Evolutionary conservation across 805 yeast species (phyloP), one percentile per base, ranked within the genome.

Genomic region (Yueomyces sp.): DNA sequence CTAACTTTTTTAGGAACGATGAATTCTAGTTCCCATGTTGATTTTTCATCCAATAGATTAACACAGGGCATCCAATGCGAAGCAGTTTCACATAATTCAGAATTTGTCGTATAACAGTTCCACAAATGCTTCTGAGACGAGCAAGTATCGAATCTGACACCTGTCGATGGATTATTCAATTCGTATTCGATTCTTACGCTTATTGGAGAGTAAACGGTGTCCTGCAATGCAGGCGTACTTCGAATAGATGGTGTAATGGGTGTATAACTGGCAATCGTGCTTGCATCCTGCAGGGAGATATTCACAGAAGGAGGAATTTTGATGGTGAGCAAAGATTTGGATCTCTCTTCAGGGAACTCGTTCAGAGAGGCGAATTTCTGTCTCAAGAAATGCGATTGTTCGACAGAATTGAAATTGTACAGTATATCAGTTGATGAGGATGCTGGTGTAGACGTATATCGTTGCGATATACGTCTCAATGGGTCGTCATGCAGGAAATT

Each of bases 21-120:
- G n/a, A 92, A 68, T 55, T 85, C 94, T 7, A 92, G 58, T 49
- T 87, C 87, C 97, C 97, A 92, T 1, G 96, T 82, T 38, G 84
- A 81, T 48, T 85, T 75, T 52, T 87, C 96, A 74, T 88, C 81
- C 32, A 87, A 60, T 39, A 81, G 84, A 50, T 92, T 96, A 4
- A 92, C 72, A 57, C 98, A 92, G 0, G 99, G 99, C 41, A 92
- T 83, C 99, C 99, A 92, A n/a, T 87, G 81, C 2, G 95, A 85
- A 0, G 97, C 84, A 12, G 92, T 76, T 3, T 82, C 71, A 19
- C 86, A 85, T 39, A 80, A 63, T 30, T 85, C 87, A 4, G 85
- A 71, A 55, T 90, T 88, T 2, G 76, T 69, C 0, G 97, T 90
- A 60, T 83, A 87, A 2, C 85, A 94, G 54, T 81, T 92, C 94